phyloP scores from a whole-genome alignment of 2,329 filamentous ascomycete genomes.

The Magnaporthiopsis poae region DNA sequence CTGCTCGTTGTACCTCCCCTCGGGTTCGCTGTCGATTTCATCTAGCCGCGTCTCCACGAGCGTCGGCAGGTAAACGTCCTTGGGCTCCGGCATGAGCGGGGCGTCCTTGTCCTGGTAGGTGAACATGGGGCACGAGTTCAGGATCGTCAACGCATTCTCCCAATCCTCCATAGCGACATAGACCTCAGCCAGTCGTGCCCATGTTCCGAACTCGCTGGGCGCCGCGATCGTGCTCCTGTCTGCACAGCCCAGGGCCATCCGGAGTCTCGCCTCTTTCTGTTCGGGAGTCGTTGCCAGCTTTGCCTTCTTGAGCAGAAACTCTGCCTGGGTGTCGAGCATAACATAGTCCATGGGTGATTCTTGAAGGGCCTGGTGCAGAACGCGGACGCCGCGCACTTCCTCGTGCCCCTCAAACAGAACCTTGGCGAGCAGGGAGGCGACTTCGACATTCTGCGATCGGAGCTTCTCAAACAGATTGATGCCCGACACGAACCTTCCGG shows the following conservation, averaged over 20 bases:
- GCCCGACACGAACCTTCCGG: constrained; percentile 83
- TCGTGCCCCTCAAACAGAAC: constrained; percentile 92
- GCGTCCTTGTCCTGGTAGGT: constrained; percentile 98
- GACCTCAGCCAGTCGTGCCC: constrained; percentile 85
- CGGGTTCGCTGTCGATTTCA: constrained; percentile 87
- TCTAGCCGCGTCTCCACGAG: constrained; percentile 83
- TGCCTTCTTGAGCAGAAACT: constrained; percentile 82
- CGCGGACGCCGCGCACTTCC: constrained; percentile 85
- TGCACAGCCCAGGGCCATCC: constrained; percentile 82
- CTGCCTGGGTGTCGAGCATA: constrained; percentile 85
- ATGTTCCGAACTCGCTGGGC: constrained; percentile 93
- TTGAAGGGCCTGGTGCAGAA: constrained; percentile 79
- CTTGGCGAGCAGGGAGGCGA: constrained; percentile 82
- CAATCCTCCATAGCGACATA: constrained; percentile 92
- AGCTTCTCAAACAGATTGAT: constrained; percentile 98
- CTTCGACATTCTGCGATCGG: constrained; percentile 78
- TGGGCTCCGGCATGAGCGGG: constrained; percentile 85
- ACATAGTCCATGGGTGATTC: constrained; percentile 96
- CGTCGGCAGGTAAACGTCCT: constrained; percentile 76
- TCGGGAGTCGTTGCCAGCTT: constrained; percentile 42
- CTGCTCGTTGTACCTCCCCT: constrained; percentile 69
- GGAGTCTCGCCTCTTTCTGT: constrained; percentile 56
- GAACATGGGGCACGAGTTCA: constrained; percentile 99
- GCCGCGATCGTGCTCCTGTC: constrained; percentile 91
- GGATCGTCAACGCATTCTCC: constrained; percentile 86